These are phyloP conservation scores for Rhodotorula graminis DNA, from an alignment of 768 basidiomycete species.

Conservation along the genomic window DNA sequence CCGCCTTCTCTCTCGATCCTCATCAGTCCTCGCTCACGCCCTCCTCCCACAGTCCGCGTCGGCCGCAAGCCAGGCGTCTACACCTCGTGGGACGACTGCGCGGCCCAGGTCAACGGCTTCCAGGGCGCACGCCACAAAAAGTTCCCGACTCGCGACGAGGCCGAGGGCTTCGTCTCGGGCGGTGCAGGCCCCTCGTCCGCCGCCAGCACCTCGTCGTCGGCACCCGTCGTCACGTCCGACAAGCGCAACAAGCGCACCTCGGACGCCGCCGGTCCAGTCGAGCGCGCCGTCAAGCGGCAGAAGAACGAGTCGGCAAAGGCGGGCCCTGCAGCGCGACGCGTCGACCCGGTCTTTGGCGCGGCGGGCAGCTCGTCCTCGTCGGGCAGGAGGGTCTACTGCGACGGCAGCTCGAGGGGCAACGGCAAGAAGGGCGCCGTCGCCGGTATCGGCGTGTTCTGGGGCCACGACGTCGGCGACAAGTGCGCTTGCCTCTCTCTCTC, in stretches of 20 bases:
- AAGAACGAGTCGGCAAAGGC: neutral
- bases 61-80: conserved; percentile 66
- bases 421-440: conserved; percentile 64
- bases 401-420: conserved; percentile 83
- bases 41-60: conserved; percentile 56
- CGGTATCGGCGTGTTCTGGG: conserved; percentile 90
- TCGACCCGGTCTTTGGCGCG: conserved; percentile 7
- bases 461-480: conserved; percentile 42
- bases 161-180: conserved; percentile 54
- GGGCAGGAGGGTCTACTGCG: conserved; percentile 64
- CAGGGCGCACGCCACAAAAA: conserved; percentile 63
- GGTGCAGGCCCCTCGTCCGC: neutral
- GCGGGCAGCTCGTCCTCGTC: no score
- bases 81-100: conserved; percentile 67
- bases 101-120: conserved; percentile 64
- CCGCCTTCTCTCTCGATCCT: neutral
- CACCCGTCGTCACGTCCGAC: neutral
- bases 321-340: neutral
- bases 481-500: neutral
- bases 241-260: neutral
- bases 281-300: neutral
- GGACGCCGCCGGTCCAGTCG: neutral
- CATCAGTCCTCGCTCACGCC: neutral
- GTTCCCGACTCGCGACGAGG: conserved; percentile 57
- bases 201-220: neutral